Base-by-base conservation (phyloP, 2,329 filamentous ascomycete species). In the Tolypocladium sp. region DNA sequence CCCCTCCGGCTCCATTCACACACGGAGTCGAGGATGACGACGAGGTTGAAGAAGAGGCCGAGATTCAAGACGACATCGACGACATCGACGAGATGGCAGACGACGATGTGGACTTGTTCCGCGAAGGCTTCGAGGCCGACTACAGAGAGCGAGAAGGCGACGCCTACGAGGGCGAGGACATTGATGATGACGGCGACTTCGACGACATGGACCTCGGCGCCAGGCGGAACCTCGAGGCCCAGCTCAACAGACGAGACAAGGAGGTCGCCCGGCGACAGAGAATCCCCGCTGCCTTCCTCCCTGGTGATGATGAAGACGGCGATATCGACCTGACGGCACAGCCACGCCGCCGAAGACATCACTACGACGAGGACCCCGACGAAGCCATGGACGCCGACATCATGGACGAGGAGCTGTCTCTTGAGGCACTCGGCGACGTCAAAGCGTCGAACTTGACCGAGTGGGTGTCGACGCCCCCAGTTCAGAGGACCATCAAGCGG, bases 381-480 rank as follows among this genome's bases (percentile, higher is more conserved):
- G 92, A 96, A 65, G 89, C 92, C 62, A 92, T 96, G 86, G 90
- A 88, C 60, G 90, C 89, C 55, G 91, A 97, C 69, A 92, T 96
- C 63, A 93, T 97, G 90, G 90, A 95, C 63, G 93, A 96, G 72
- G 92, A 97, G 73, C 83, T 99, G 25, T 92, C 92, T 2, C 83
- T 97, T 0, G 93, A 97, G 74, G 91, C 91, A 15, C 80, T 99
- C 49, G 86, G 90, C 62, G 94, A 99, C 71, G 88, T 97, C 63
- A 99, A 99, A 73, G 92, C 94, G 22, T 84, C 91, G 22, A 96
- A 90, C 65, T 79, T 99, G 69, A 95, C 92, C 0, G 94, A 99
- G 64, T 99, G 95, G 95, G 89, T 99, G 49, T 87, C 91, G 17
- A 88, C 92, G 66, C 90, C 91, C 3, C 85, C 91, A 17, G 94